A percentile compares a stretch with the other conserved stretches of the same genome.
Evolutionary conservation across 129 eudicot species (phyloP).

Genomic region (Saposhnikovia divaricata): DNA sequence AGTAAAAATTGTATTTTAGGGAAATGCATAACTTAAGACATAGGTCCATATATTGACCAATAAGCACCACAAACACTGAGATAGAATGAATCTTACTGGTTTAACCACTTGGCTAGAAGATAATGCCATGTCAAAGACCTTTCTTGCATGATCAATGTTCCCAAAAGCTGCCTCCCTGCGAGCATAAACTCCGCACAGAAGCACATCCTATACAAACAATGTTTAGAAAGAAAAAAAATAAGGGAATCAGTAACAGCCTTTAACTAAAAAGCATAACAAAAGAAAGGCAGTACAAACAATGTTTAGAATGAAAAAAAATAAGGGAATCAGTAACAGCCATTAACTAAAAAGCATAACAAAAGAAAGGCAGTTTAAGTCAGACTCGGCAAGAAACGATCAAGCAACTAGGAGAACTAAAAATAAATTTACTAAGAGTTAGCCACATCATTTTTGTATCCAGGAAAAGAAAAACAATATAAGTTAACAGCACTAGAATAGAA

Average conservation of each 20-base stretch:
- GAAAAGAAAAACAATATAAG: not conserved
- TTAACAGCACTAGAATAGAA: not conserved
- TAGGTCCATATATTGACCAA: not conserved
- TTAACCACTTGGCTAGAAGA: slow-evolving; percentile 62
- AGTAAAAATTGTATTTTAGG: not conserved
- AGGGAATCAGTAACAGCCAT: not conserved
- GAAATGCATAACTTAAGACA: not conserved
- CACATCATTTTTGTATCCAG: not conserved
- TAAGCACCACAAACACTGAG: not conserved
- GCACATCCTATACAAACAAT: slow-evolving; percentile 55
- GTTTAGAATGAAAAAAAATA: not conserved
- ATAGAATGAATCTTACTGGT: slow-evolving; percentile 34
- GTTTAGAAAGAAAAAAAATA: not conserved
- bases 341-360: not conserved
- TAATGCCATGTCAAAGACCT: slow-evolving; percentile 95
- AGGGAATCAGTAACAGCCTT: not conserved
- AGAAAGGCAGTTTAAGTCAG: not conserved
- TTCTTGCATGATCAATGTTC: slow-evolving; percentile 78
- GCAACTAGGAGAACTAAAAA: not conserved
- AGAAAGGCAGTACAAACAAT: slow-evolving; percentile 1
- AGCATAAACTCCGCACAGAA: slow-evolving; percentile 93
- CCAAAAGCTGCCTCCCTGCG: slow-evolving; percentile 81
- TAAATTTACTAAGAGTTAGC: not conserved
- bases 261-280: not conserved
- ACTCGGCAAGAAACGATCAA: not conserved